Base-by-base conservation (phyloP, 2,329 filamentous ascomycete genomes). In the Colletotrichum sp. region DNA sequence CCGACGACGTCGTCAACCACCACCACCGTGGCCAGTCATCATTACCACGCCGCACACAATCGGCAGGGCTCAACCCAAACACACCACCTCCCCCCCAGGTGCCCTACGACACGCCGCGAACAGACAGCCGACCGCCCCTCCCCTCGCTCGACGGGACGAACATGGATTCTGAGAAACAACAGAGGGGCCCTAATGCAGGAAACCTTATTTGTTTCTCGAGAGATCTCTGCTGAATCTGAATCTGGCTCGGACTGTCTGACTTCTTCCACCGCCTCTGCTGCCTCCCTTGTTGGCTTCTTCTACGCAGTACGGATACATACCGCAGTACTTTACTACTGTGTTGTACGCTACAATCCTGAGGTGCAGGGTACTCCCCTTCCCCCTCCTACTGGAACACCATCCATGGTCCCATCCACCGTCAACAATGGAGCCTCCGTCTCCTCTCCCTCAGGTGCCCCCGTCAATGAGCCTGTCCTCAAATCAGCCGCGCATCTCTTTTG, bases 151-250 rank as follows among this genome's bases (percentile, higher is more conserved):
- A 72, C 73, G 73, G 73, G 69, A 75, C 69, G 73, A 75, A 75
- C 73, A 68, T 75, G 73, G 73, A 75, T 75, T 24, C 24, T 21
- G 16, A 58, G 74, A 76, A 76, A 76, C 71, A 76, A 74, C 74
- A 69, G 70, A 59, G 43, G 73, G 64, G 58, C 52, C 63, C 61
- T 71, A 71, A 71, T 67, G 71, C 74, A 76, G 58, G 72, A 76
- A 76, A 75, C 74, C 75, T 71, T 75, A 72, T 67, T 75, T 74
- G 67, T 76, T 76, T 76, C 72, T 67, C 58, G 26, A 43, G 30
- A 62, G 66, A 74, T 65, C 65, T 70, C 71, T 56, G 36, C 59
- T 69, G 52, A 74, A 69, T 72, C 69, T 75, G 52, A 56, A 68
- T 68, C 73, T 72, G 69, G 69, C 43, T 68, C 63, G 62, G 61